phyloP scores from a whole-genome alignment of 495 filamentous ascomycete genomes.

The Xylaria flabelliformis region DNA sequence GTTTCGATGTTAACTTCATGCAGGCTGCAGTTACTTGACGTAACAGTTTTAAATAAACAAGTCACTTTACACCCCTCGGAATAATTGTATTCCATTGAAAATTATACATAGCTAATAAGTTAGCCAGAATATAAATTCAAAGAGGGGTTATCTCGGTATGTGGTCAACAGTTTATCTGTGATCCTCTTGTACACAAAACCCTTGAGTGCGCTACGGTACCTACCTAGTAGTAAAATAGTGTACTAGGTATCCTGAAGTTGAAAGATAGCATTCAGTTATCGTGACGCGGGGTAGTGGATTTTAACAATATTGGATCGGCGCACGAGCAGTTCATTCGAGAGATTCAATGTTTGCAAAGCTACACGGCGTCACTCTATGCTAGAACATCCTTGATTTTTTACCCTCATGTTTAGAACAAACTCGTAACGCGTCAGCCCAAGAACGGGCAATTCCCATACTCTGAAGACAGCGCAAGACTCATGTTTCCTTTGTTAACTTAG shows the following conservation, averaged over 20 bases:
- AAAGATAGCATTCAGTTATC: not conserved
- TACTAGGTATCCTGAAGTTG: not conserved
- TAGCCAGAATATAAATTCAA: no score
- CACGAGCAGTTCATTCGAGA: not conserved
- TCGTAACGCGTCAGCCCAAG: not conserved
- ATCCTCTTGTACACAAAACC: not conserved
- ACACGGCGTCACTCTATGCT: no score
- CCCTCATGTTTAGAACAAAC: not conserved
- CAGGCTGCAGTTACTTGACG: no score
- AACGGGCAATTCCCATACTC: not conserved
- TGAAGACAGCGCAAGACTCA: no score
- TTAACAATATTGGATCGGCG: not conserved
- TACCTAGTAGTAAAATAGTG: not conserved
- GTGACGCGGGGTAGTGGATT: not conserved
- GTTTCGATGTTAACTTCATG: no score
- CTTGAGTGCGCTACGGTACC: not conserved
- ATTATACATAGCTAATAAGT: no score
- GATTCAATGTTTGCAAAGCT: not conserved
- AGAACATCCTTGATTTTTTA: not conserved
- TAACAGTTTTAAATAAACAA: no score
- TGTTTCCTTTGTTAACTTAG: no score
- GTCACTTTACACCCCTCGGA: no score
- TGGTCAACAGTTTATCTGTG: no score
- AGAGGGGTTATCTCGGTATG: no score
- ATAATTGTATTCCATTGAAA: no score